Conservation (phyloP, 2,329 filamentous ascomycete species). For the Exophiala xenobiotica region DNA sequence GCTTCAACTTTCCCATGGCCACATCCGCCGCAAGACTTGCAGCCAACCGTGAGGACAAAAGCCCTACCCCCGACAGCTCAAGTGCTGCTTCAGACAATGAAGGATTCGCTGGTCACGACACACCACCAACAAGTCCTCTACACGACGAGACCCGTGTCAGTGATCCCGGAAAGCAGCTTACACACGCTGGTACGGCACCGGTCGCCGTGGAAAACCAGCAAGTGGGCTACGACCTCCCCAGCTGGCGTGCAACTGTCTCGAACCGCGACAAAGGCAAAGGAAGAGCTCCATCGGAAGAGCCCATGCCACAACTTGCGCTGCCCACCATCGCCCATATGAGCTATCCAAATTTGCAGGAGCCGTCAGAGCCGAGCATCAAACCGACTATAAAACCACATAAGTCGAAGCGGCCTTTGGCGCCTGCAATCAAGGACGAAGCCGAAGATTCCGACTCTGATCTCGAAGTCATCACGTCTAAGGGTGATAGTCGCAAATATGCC, state of each 20-base stretch:
- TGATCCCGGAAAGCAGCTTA: neutral
- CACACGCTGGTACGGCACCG: neutral
- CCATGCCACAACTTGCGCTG: constrained; percentile 1
- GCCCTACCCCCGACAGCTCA: constrained; percentile 53
- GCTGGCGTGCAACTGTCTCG: neutral
- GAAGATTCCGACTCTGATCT: constrained; percentile 53
- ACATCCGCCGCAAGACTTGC: constrained; percentile 31
- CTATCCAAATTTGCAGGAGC: neutral
- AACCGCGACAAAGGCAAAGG: constrained; percentile 60
- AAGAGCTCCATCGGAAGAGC: constrained; percentile 45
- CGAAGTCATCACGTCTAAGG: constrained; percentile 57
- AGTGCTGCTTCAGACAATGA: constrained; percentile 45
- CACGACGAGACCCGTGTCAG: constrained; percentile 31
- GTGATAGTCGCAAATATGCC: constrained; percentile 45
- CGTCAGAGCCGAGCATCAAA: constrained; percentile 8
- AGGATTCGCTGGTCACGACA: constrained; percentile 51
- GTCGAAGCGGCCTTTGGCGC: neutral
- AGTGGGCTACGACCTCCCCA: neutral
- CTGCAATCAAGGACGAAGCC: neutral
- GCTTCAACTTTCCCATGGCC: constrained; percentile 67
- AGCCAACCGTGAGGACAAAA: constrained; percentile 28
- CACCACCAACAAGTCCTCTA: constrained; percentile 69
- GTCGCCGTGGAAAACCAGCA: neutral
- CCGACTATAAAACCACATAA: constrained; percentile 5
- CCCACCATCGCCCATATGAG: neutral